These are phyloP conservation scores for Daldinia sp. DNA, from an alignment of 2,329 filamentous ascomycete species.

Conservation along the genomic window DNA sequence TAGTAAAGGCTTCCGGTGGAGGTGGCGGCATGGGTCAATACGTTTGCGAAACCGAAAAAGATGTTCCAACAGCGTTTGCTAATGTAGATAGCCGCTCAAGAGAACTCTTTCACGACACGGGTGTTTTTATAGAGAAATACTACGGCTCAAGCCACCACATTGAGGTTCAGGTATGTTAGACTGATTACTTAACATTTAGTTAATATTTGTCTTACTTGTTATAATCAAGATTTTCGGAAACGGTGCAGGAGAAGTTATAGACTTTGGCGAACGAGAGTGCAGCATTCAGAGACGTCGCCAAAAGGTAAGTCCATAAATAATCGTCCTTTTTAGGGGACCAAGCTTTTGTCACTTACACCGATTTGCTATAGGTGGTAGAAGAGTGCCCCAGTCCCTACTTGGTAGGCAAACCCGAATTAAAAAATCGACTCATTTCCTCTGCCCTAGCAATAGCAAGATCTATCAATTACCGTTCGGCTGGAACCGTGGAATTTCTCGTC, in stretches of 20 bases:
- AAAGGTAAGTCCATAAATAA: slow-evolving; percentile 58
- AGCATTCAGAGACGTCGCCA: slow-evolving; percentile 76
- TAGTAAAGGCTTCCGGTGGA: slow-evolving; percentile 71
- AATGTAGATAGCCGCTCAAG: slow-evolving; percentile 68
- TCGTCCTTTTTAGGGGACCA: not conserved
- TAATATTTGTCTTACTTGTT: not conserved
- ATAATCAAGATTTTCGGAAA: slow-evolving; percentile 67
- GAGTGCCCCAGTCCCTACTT: slow-evolving; percentile 76
- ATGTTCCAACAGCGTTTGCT: slow-evolving; percentile 65
- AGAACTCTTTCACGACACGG: slow-evolving; percentile 70
- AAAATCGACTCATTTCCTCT: slow-evolving; percentile 45
- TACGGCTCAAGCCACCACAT: slow-evolving; percentile 72
- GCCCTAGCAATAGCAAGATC: slow-evolving; percentile 35
- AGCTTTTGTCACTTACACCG: not conserved
- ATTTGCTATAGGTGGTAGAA: slow-evolving; percentile 63
- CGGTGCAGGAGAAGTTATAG: slow-evolving; percentile 64
- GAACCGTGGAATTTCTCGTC: slow-evolving; percentile 68
- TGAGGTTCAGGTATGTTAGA: slow-evolving; percentile 65
- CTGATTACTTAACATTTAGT: not conserved
- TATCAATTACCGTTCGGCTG: slow-evolving; percentile 51
- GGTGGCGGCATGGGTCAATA: slow-evolving; percentile 75
- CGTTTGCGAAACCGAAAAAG: slow-evolving; percentile 62
- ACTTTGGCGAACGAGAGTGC: slow-evolving; percentile 75
- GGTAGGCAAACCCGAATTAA: slow-evolving; percentile 50
- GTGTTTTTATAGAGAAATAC: slow-evolving; percentile 73